Evolutionary conservation across 257 asterid genomes (phyloP).

Genomic region (Plantago major): DNA sequence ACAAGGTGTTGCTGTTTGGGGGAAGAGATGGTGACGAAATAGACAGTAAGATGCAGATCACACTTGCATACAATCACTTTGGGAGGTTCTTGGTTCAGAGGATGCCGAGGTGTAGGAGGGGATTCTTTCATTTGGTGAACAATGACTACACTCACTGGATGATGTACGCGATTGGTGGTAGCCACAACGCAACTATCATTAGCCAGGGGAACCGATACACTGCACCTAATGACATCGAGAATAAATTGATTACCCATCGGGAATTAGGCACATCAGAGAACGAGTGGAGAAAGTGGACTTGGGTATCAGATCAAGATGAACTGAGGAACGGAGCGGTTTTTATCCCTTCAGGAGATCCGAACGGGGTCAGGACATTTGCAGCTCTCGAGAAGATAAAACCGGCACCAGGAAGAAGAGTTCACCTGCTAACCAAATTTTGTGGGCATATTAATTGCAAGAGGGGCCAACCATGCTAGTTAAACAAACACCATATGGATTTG

Average conservation of each 20-base stretch:
- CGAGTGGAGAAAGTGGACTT: conserved; percentile 44
- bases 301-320: conserved; percentile 50
- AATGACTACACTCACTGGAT: conserved; percentile 63
- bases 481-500: not conserved
- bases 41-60: conserved; percentile 45
- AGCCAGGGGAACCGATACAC: conserved; percentile 61
- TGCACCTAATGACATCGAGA: conserved; percentile 27
- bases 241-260: conserved; percentile 42
- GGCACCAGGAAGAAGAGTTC: conserved; percentile 29
- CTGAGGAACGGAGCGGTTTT: conserved; percentile 51
- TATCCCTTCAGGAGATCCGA: conserved; percentile 45
- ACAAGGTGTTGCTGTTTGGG: conserved; percentile 50
- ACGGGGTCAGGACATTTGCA: conserved; percentile 17
- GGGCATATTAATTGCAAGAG: conserved; percentile 34
- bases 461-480: conserved; percentile 31
- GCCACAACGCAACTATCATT: conserved; percentile 41
- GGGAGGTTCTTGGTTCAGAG: conserved; percentile 50
- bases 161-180: conserved; percentile 70
- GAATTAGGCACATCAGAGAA: conserved; percentile 22
- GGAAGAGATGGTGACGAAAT: conserved; percentile 21
- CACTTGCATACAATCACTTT: conserved; percentile 55
- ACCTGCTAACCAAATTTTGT: conserved; percentile 35
- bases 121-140: conserved; percentile 54
- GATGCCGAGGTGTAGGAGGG: conserved; percentile 57
- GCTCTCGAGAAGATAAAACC: conserved; percentile 23